Percentiles rank a stretch among this genome's conserved stretches.
phyloP scores from a whole-genome alignment of 2,329 filamentous ascomycete species.

The Aspergillus amoenus region DNA sequence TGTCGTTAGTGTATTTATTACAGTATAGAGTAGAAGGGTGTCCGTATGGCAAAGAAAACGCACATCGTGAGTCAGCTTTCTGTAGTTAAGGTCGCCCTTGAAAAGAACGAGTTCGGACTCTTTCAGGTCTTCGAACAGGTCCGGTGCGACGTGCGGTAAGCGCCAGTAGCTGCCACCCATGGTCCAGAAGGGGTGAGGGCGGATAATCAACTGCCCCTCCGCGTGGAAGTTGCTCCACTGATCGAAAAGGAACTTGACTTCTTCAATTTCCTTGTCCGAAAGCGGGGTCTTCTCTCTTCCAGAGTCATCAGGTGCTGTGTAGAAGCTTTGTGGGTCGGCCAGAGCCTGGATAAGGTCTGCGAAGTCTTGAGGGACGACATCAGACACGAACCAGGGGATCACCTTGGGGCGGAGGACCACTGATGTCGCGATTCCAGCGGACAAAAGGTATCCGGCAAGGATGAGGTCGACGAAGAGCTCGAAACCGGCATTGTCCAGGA shows the following conservation, averaged over 20 bases:
- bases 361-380: constrained; percentile 87
- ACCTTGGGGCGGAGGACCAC: constrained; percentile 90
- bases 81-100: constrained; percentile 96
- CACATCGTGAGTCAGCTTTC: constrained; percentile 88
- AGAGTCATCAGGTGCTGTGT: constrained; percentile 68
- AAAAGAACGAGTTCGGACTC: constrained; percentile 86
- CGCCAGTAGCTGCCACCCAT: constrained; percentile 85
- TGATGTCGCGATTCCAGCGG: constrained; percentile 78
- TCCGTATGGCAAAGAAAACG: constrained; percentile 35
- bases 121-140: constrained; percentile 74
- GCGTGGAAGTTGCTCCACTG: constrained; percentile 78
- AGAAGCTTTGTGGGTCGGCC: constrained; percentile 75
- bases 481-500: constrained; percentile 96
- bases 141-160: constrained; percentile 66
- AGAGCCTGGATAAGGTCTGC: constrained; percentile 76
- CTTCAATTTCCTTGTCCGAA: constrained; percentile 63
- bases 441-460: constrained; percentile 84
- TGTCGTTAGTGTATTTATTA: neutral
- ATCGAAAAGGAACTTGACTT: constrained; percentile 74
- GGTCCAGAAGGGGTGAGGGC: constrained; percentile 91
- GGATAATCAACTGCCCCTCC: constrained; percentile 78
- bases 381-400: constrained; percentile 97
- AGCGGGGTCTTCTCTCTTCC: constrained; percentile 61
- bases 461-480: constrained; percentile 95
- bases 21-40: too few species aligned